phyloP scores from a whole-genome alignment of 768 basidiomycete genomes.

The Termitomyces sp. region DNA sequence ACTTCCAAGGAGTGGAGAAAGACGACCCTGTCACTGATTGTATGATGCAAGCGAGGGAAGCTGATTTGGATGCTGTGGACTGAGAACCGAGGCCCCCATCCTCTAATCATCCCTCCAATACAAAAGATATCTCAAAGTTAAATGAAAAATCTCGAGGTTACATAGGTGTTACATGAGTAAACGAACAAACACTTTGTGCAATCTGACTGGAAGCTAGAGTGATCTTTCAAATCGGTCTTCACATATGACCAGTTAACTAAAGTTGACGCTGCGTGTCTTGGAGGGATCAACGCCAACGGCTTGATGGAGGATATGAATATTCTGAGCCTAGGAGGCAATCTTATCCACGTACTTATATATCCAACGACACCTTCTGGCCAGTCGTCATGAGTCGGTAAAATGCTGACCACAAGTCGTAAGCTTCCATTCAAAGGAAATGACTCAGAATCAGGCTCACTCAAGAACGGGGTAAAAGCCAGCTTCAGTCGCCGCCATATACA shows the following conservation, averaged over 20 bases:
- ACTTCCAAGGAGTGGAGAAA: too few relatives aligned
- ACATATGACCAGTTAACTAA: not conserved
- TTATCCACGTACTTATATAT: conserved; percentile 21
- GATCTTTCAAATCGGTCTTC: not conserved
- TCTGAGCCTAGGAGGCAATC: not conserved
- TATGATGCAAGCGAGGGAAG: too few relatives aligned
- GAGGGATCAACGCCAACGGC: conserved; percentile 26
- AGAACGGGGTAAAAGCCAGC: conserved; percentile 23
- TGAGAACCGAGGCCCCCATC: too few relatives aligned
- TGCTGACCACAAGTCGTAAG: conserved; percentile 7
- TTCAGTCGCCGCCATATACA: conserved; percentile 17
- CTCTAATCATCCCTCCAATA: too few relatives aligned
- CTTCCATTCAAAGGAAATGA: too few relatives aligned
- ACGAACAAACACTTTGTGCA: too few relatives aligned
- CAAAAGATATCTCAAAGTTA: too few relatives aligned
- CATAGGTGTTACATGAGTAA: too few relatives aligned
- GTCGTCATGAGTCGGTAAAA: conserved; percentile 22
- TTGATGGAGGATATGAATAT: not conserved
- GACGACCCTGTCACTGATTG: too few relatives aligned
- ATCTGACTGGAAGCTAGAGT: not conserved
- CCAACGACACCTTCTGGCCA: conserved; percentile 25
- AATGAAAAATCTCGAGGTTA: too few relatives aligned
- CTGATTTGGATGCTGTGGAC: too few relatives aligned
- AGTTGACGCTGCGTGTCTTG: conserved; percentile 2
- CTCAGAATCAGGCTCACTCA: conserved; percentile 12